A percentile compares a stretch with the other conserved stretches of the same genome.
Evolutionary conservation across 176 grass and related monocot genomes (phyloP).

Genomic region (Oryza rufipogon): DNA sequence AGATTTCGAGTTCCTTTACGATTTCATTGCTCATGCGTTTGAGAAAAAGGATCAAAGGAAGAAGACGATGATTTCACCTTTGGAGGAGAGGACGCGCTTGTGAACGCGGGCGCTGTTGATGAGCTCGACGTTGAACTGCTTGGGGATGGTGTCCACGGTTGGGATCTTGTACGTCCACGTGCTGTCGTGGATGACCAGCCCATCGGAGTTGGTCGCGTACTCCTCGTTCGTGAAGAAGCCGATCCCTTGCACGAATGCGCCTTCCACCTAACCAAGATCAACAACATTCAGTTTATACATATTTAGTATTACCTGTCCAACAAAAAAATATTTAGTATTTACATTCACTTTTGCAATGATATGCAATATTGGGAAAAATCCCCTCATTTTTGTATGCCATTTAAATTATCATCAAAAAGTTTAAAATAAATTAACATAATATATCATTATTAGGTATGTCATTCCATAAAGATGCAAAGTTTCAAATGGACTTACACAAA

Average conservation of each 20-base stretch:
- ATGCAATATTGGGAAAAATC: too few species aligned
- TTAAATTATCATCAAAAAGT: too few species aligned
- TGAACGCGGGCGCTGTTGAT: conserved; percentile 59
- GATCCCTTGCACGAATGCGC: conserved; percentile 77
- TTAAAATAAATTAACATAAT: too few species aligned
- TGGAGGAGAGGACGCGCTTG: conserved; percentile 79
- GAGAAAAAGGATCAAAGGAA: too few species aligned
- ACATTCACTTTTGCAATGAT: conserved; percentile 14
- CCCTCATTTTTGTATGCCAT: too few species aligned
- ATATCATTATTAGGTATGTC: too few species aligned
- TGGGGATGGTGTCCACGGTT: conserved; percentile 77
- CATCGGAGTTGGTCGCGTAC: conserved; percentile 64
- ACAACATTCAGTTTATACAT: conserved; percentile 16
- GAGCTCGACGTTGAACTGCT: conserved; percentile 79
- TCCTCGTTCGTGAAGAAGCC: conserved; percentile 89
- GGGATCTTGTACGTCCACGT: conserved; percentile 95
- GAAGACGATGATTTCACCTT: conserved; percentile 46
- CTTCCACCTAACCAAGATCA: conserved; percentile 51
- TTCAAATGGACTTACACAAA: too few species aligned
- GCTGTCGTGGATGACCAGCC: conserved; percentile 64
- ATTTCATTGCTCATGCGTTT: too few species aligned
- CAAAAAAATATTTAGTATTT: too few species aligned
- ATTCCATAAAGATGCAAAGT: too few species aligned
- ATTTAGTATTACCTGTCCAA: too few species aligned
- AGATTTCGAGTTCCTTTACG: neutral